Evolutionary conservation across 495 filamentous ascomycete genomes (phyloP).

Genomic region (Penicillium maclennaniae): DNA sequence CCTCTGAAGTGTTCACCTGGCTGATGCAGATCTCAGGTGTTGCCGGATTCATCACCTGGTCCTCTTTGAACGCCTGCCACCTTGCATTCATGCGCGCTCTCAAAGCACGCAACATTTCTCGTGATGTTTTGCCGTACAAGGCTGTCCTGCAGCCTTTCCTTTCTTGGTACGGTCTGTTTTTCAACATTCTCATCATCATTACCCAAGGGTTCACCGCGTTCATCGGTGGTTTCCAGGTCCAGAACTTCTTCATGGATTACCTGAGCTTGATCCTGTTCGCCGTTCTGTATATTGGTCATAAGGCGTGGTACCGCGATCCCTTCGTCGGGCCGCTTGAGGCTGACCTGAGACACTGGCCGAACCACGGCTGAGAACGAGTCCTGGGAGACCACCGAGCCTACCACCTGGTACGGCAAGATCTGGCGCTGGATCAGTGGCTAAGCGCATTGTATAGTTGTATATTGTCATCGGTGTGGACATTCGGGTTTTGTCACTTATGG

Average conservation of each 20-base stretch:
- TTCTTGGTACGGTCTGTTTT: constrained; percentile 59
- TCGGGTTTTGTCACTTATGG: constrained; percentile 13
- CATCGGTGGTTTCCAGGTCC: constrained; percentile 54
- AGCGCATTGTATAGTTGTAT: constrained; percentile 6
- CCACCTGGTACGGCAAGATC: constrained; percentile 36
- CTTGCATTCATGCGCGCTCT: constrained; percentile 59
- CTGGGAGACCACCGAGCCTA: constrained; percentile 43
- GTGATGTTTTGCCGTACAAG: constrained; percentile 55
- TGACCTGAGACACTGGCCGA: constrained; percentile 48
- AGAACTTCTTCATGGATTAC: constrained; percentile 59
- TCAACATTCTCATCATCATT: constrained; percentile 60
- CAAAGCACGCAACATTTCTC: constrained; percentile 52
- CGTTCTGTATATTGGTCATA: constrained; percentile 56
- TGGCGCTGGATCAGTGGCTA: constrained; percentile 24
- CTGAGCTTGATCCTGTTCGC: constrained; percentile 59
- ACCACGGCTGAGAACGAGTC: constrained; percentile 36
- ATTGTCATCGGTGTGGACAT: constrained; percentile 2
- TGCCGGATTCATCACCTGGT: constrained; percentile 67
- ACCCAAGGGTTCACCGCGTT: constrained; percentile 70
- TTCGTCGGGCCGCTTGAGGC: constrained; percentile 44
- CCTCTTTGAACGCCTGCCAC: constrained; percentile 55
- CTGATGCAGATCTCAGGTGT: constrained; percentile 60
- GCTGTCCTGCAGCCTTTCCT: constrained; percentile 56
- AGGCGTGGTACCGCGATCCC: constrained; percentile 41
- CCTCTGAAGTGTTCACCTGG: constrained; percentile 55